Evolutionary conservation across 768 basidiomycete genomes (phyloP), one percentile per base, ranked within the genome.

Genomic region (Amanita fuliginea): DNA sequence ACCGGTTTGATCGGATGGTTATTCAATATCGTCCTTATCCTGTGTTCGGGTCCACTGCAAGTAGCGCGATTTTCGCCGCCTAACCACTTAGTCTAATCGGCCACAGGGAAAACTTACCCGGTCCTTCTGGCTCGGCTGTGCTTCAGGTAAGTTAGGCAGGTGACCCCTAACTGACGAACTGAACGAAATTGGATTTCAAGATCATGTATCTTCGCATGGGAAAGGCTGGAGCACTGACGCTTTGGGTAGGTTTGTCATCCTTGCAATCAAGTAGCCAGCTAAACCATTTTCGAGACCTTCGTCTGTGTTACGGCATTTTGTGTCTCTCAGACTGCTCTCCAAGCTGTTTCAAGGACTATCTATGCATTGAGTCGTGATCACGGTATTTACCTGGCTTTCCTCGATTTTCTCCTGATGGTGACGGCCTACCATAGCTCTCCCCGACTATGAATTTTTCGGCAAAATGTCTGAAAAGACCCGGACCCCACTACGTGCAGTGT

Each of bases 281-380:
- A 14, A 40, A 0, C 16, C 10, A 7, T 13, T 37, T 26, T 16
- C n/a, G 13, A 82, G 81, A 71, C 71, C 11, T 80, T 83, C 53
- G 84, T 89, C 26, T 91, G 89, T 70, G 61, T 87, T 51, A 88
- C 89, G 13, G 91, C 91, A 0, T 92, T 90, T 69, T 88, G 88
- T 62, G 86, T 89, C 49, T 80, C 78, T 14, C 86, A 88, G 63
- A 82, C 78, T 11, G 81, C 87, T 9, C 72, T 89, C 5, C 90
- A 94, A 56, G 90, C 90, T 19, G 81, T 78, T 48, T 86, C 87
- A 3, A 75, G 91, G 33, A 85, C 86, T 0, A 70, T 91, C 21
- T 91, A 85, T 58, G 90, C 90, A 2, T 90, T 94, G 68, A 83
- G 81, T 58, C 81, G 86, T 48, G 87, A 89, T 59, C 74, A 80